Evolutionary conservation across 78 protist species (phyloP), one percentile per base, ranked within the genome.

Genomic region (Chrysochromulina tobinii): DNA sequence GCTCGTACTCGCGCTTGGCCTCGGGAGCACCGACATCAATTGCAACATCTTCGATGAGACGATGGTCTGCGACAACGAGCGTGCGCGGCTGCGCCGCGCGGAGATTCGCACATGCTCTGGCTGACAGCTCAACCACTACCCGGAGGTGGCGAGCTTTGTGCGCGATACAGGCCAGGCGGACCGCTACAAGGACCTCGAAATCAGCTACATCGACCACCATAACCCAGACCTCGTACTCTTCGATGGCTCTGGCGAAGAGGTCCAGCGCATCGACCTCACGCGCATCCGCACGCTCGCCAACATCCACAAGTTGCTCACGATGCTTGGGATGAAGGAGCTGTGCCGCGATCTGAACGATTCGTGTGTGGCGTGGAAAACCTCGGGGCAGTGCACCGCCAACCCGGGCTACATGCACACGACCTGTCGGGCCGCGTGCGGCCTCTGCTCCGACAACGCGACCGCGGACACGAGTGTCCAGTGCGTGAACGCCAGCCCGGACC

Each of bases 71-170:
- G 83, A 75, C 57, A 50, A 4, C 57, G 83, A 75, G 14, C 38
- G 14, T 7, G 27, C 51, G 83, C 55, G 57, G 23, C 12, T 75
- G 14, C 27, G 3, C 25, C 83, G 57, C n/a, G 83, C 25, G 58
- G 83, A 75, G 83, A 27, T 75, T 57, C 83, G 83, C 83, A 75
- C 83, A 2, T 75, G 83, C 83, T 75, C 83, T 38, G 83, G 83
- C 25, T 75, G 83, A 75, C 83, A 57, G n/a, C 83, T 75, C 18
- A 75, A 75, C 21, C 3, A 8, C 14, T 75, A 50, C 57, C 83
- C 83, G 25, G 83, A 75, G 58, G 23, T 75, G 12, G 14, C 14
- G 6, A n/a, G 6, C 25, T 75, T 75, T 75, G 83, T 75, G 57
- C 79, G 38, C 79, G 6, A 5, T 2, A 51, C 21, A 2, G n/a